Evolutionary conservation across 129 eudicot genomes (phyloP).

Genomic region (Apium graveolens): DNA sequence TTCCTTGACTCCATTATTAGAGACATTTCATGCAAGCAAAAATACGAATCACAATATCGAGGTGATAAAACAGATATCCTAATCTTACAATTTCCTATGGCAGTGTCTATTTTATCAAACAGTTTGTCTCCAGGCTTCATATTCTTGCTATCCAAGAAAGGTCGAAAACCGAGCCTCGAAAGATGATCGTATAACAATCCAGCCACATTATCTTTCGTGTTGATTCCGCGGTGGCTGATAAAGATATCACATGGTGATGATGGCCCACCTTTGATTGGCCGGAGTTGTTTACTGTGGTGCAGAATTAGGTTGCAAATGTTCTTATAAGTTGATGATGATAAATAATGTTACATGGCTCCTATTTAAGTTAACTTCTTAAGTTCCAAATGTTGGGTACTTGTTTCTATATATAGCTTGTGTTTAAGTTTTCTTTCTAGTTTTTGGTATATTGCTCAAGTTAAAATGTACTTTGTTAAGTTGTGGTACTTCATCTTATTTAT

Average conservation of each 20-base stretch:
- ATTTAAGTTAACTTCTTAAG: not conserved
- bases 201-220: conserved; percentile 63
- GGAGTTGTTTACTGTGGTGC: conserved; percentile 16
- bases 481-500: conserved; percentile 19
- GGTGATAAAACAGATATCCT: conserved; percentile 79
- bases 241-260: conserved; percentile 51
- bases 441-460: not conserved
- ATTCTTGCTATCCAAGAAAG: conserved; percentile 76
- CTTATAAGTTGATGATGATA: conserved; percentile 28
- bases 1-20: conserved; percentile 57
- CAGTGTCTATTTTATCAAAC: conserved; percentile 53
- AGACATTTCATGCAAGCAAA: conserved; percentile 73
- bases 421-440: no score
- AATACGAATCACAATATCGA: conserved; percentile 69
- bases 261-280: not conserved
- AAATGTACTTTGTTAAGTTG: conserved; percentile 13
- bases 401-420: not conserved
- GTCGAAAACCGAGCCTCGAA: conserved; percentile 27
- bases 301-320: conserved; percentile 28
- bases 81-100: conserved; percentile 41
- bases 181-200: conserved; percentile 57
- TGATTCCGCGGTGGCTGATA: conserved; percentile 80
- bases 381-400: not conserved
- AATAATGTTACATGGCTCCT: conserved; percentile 56
- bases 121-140: conserved; percentile 82